Percentiles rank a stretch among this genome's conserved stretches.
Evolutionary conservation across 352 stramenopile species (phyloP).

Genomic region (Globisporangium okanoganense): DNA sequence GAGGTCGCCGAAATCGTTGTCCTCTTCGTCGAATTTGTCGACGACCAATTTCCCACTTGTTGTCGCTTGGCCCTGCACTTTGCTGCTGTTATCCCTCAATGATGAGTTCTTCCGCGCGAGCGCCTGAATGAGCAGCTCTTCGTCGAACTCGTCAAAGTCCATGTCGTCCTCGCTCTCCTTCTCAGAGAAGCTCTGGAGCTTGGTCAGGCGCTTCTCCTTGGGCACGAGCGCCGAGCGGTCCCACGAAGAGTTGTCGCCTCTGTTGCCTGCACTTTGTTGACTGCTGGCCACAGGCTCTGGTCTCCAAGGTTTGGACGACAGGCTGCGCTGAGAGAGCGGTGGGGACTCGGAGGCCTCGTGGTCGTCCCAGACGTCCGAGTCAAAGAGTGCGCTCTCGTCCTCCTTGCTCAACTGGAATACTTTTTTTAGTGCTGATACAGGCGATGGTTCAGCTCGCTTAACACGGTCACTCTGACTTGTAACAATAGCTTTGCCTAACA

Average conservation of each 20-base stretch:
- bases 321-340: not conserved
- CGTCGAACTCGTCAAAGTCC: slow-evolving; percentile 71
- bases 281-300: not conserved
- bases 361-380: slow-evolving; percentile 74
- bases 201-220: slow-evolving; percentile 56
- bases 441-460: slow-evolving; percentile 1
- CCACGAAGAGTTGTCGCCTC: slow-evolving; percentile 28
- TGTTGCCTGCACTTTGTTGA: not conserved
- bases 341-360: slow-evolving; percentile 17
- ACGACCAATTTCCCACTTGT: not conserved
- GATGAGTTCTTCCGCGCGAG: slow-evolving; percentile 30
- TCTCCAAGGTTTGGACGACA: not conserved
- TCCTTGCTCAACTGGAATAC: slow-evolving; percentile 75
- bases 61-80: not conserved
- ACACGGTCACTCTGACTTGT: not conserved
- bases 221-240: slow-evolving; percentile 56
- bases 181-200: slow-evolving; percentile 74
- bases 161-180: slow-evolving; percentile 50
- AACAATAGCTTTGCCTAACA: not conserved
- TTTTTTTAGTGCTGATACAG: slow-evolving; percentile 18
- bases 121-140: slow-evolving; percentile 49
- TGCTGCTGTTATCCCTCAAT: slow-evolving; percentile 5
- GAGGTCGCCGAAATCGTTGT: slow-evolving; percentile 15
- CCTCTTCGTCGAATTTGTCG: slow-evolving; percentile 16
- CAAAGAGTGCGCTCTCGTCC: slow-evolving; percentile 63